Evolutionary conservation across 331 rosid species (phyloP).

Genomic region (Prunus yedoensis): DNA sequence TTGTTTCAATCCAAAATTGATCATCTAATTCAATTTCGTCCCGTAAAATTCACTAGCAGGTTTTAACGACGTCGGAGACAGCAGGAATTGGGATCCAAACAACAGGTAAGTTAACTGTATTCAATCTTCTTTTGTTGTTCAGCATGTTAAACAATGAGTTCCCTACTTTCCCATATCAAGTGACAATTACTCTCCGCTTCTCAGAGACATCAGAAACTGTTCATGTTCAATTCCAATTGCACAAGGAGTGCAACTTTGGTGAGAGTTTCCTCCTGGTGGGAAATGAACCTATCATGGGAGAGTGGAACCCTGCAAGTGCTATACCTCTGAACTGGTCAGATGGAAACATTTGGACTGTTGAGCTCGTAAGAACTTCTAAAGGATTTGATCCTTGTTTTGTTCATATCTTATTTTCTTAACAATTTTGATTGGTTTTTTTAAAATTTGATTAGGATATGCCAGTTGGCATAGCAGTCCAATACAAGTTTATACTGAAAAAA

Average conservation of each 20-base stretch:
- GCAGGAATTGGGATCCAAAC: neutral
- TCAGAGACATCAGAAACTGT: conserved; percentile 8
- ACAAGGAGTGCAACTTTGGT: conserved; percentile 14
- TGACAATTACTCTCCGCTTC: neutral
- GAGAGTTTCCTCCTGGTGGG: conserved; percentile 22
- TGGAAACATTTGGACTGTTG: conserved; percentile 15
- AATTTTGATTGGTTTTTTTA: neutral
- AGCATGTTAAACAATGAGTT: conserved; percentile 1
- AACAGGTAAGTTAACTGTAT: neutral
- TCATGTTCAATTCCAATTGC: conserved; percentile 18
- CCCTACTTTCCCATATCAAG: neutral
- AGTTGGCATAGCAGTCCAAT: conserved; percentile 19
- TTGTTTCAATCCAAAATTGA: neutral
- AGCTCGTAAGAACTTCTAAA: conserved; percentile 17
- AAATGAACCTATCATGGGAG: conserved; percentile 16
- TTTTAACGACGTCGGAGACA: neutral
- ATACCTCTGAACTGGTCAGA: conserved; percentile 20
- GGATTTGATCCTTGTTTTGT: neutral
- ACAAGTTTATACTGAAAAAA: conserved; percentile 20
- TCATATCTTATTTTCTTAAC: neutral
- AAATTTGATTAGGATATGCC: neutral
- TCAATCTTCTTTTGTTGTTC: neutral
- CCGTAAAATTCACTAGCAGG: neutral
- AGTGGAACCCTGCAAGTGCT: conserved; percentile 19
- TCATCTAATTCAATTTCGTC: neutral